A percentile compares a stretch with the other conserved stretches of the same genome.
These are phyloP conservation scores for Pseudogymnoascus sp. DNA, from an alignment of 2,329 filamentous ascomycete genomes.

Conservation along the genomic window DNA sequence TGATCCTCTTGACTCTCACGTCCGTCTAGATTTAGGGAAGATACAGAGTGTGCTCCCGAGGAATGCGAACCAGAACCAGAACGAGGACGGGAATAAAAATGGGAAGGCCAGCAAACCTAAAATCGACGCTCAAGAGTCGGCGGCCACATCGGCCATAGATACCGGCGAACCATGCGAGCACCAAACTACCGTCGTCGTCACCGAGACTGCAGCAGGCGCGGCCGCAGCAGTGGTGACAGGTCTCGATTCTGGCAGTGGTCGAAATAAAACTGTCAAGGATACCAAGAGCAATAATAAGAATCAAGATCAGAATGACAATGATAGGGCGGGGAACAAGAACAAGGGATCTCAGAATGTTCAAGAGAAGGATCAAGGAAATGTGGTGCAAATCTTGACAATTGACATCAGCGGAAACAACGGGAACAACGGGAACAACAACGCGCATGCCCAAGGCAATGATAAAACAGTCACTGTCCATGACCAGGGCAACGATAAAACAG, in stretches of 20 bases:
- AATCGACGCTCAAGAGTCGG: neutral
- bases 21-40: neutral
- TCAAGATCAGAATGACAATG: neutral
- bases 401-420: neutral
- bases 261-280: neutral
- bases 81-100: neutral
- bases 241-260: neutral
- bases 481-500: too few species aligned
- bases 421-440: neutral
- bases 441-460: neutral
- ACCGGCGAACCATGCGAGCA: neutral
- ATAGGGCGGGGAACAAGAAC: neutral
- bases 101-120: neutral
- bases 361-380: neutral
- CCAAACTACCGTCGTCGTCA: neutral
- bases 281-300: neutral
- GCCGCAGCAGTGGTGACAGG: neutral
- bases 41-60: neutral
- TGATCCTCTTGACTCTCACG: neutral
- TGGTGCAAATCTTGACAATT: slow-evolving; percentile 2
- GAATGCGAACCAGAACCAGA: neutral
- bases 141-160: neutral
- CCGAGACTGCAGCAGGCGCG: neutral
- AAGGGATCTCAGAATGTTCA: neutral
- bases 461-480: neutral